Evolutionary conservation across 2,329 filamentous ascomycete species (phyloP), one percentile per base, ranked within the genome.

Genomic region (Ceratocystis alfenasii): DNA sequence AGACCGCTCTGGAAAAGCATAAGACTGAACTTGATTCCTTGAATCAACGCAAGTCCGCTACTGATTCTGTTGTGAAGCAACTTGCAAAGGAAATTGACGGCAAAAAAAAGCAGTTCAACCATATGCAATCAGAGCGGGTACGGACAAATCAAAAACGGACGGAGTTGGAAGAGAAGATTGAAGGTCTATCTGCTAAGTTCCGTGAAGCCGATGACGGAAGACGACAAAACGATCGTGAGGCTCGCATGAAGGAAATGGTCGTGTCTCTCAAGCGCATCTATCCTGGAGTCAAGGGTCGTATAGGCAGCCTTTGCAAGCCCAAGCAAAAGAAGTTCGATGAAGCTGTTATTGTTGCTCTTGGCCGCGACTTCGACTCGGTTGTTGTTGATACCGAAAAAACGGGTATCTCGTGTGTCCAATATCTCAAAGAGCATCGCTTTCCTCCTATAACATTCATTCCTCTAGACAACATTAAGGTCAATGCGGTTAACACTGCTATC

Each of bases 251-350:
- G 71, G 92, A 96, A 73, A 88, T 90, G 72, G 87, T 97, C 44
- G 85, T 87, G 10, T 87, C 89, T 41, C 80, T 99, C 71, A 96
- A 95, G 75, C 87, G 91, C 64, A 88, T 96, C 69, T 96, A 91
- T 71, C 90, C 91, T 1, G 93, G 93, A 60, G 93, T 99, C 57
- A 89, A 89, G 70, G 94, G 94, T 22, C 87, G 93, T 59, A 84
- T 97, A 59, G 90, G 90, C 69, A 90, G 96, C 70, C 83, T 99
- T 53, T 96, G 94, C 78, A 92, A 90, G 70, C 93, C 94, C 1
- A 97, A 96, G 75, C 90, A 96, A 77, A 96, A 95, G 77, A 97
- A 96, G 74, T 99, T 87, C 72, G 89, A 94, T 69, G 90, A 94
- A 70, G 94, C 94, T 59, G 89, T 99, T 69, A 90, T 90, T 71